Evolutionary conservation across 306 rosid species (phyloP).

Genomic region (Vigna nakashimae): DNA sequence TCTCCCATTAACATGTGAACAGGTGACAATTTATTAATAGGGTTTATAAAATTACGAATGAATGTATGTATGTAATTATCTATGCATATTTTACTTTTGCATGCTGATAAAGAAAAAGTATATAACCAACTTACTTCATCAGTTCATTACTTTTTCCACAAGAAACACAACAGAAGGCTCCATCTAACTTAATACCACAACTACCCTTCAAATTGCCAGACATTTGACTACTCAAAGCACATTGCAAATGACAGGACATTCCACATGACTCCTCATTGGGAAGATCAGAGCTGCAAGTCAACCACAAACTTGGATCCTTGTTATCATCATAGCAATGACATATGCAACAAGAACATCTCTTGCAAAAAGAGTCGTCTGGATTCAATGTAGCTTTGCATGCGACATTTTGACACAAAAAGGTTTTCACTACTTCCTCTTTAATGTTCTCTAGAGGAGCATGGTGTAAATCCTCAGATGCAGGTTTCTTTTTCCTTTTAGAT

Average conservation of each 20-base stretch:
- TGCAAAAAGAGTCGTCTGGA: slow-evolving; percentile 76
- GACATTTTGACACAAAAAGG: slow-evolving; percentile 67
- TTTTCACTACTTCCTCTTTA: slow-evolving; percentile 56
- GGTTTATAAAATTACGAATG: background rate
- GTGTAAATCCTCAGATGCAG: slow-evolving; percentile 48
- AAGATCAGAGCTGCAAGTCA: slow-evolving; percentile 70
- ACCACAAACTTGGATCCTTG: slow-evolving; percentile 97
- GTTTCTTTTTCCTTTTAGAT: slow-evolving; percentile 65
- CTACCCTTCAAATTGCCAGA: slow-evolving; percentile 69
- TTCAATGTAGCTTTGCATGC: slow-evolving; percentile 80
- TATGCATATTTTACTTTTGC: slow-evolving; percentile 30
- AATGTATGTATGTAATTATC: background rate
- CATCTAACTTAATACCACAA: slow-evolving; percentile 63
- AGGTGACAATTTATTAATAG: slow-evolving; percentile 3
- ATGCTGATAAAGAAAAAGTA: background rate
- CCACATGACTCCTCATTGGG: slow-evolving; percentile 72
- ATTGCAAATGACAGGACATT: slow-evolving; percentile 92
- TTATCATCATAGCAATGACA: slow-evolving; percentile 86
- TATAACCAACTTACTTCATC: slow-evolving; percentile 70
- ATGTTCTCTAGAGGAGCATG: slow-evolving; percentile 44
- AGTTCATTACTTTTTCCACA: slow-evolving; percentile 80
- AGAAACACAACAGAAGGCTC: slow-evolving; percentile 76
- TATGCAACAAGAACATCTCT: slow-evolving; percentile 92
- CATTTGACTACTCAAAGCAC: slow-evolving; percentile 76
- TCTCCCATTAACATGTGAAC: slow-evolving; percentile 28